Evolutionary conservation across 2,329 filamentous ascomycete species (phyloP), one percentile per base, ranked within the genome.

Genomic region (Phialocephala subalpina): DNA sequence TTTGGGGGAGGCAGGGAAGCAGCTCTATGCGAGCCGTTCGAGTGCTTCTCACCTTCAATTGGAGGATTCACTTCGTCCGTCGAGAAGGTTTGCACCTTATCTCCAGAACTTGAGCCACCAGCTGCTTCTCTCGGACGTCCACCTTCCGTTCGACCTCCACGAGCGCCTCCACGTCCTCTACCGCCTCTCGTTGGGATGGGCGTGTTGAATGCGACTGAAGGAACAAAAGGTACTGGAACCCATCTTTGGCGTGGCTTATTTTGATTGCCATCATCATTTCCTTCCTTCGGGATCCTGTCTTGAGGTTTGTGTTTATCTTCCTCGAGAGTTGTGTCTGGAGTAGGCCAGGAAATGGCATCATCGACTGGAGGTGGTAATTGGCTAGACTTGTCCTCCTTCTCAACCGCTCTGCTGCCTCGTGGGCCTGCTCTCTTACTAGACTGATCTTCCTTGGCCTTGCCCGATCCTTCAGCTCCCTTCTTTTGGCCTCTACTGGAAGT

Each of bases 341-440:
- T 98, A 18, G 96, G 96, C 96, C 96, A 99, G 22, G 89, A 89
- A 61, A 88, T 82, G 58, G 92, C 85, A 78, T 98, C 94, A 65
- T 87, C 89, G 56, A 93, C 90, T 1, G 92, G 85, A 29, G 92
- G 92, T 38, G 87, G 82, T 49, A 80, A 76, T 55, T 78, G 74
- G 16, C 76, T 76, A n/a, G 66, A 56, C 64, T 77, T 78, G 60
- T 76, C 77, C 64, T 76, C 77, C 60, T 73, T 77, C 40, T 77
- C 75, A 35, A 33, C 47, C 6, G 40, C 55, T 66, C 72, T 73
- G 64, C 68, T 75, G 27, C 74, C 75, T 64, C 73, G 74, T 53
- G 73, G 68, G 47, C 63, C 75, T 58, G 68, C 49, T 69, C 75
- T 71, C 70, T 77, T 78, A 14, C 60, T 61, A 11, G 69, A 64